Conservation (phyloP, 176 grass and related monocot genomes). For the Lolium rigidum region DNA sequence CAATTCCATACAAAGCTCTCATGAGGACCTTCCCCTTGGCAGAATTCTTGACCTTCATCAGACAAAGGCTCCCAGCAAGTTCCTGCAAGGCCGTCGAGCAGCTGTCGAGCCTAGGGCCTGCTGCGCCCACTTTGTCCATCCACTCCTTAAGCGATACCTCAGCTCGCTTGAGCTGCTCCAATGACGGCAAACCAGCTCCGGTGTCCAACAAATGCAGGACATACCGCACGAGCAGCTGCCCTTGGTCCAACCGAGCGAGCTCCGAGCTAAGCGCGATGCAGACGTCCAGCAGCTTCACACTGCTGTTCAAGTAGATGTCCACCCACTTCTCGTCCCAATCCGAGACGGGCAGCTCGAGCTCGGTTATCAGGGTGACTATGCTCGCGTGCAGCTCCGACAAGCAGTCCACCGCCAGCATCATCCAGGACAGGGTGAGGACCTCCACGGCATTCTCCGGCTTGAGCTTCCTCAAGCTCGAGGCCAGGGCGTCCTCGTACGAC, state of each 20-base stretch:
- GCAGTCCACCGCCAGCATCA: conserved; percentile 59
- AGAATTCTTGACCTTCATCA: conserved; percentile 73
- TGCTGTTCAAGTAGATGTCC: conserved; percentile 86
- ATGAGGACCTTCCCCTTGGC: conserved; percentile 80
- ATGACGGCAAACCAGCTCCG: conserved; percentile 22
- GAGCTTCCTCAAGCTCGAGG: conserved; percentile 62
- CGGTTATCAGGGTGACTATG: conserved; percentile 65
- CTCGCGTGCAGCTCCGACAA: conserved; percentile 58
- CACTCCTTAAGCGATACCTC: conserved; percentile 62
- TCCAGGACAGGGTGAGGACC: conserved; percentile 70
- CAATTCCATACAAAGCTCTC: conserved; percentile 77
- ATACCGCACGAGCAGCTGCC: conserved; percentile 74
- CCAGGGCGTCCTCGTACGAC: conserved; percentile 66
- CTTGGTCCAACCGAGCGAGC: conserved; percentile 75
- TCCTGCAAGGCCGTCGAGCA: conserved; percentile 58
- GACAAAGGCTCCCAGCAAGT: conserved; percentile 62
- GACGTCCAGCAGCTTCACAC: conserved; percentile 80
- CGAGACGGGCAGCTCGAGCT: conserved; percentile 75
- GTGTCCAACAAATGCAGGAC: conserved; percentile 60
- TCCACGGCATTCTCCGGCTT: conserved; percentile 54
- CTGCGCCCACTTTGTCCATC: conserved; percentile 42
- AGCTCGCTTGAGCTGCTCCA: conserved; percentile 62
- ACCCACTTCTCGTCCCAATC: conserved; percentile 96
- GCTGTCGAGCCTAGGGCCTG: conserved; percentile 58
- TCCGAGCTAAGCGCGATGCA: conserved; percentile 78